Percentiles rank a stretch among this genome's conserved stretches.
These are phyloP conservation scores for Pyrrhoderma lamaoense DNA, from an alignment of 1,284 basidiomycete genomes.

Conservation along the genomic window DNA sequence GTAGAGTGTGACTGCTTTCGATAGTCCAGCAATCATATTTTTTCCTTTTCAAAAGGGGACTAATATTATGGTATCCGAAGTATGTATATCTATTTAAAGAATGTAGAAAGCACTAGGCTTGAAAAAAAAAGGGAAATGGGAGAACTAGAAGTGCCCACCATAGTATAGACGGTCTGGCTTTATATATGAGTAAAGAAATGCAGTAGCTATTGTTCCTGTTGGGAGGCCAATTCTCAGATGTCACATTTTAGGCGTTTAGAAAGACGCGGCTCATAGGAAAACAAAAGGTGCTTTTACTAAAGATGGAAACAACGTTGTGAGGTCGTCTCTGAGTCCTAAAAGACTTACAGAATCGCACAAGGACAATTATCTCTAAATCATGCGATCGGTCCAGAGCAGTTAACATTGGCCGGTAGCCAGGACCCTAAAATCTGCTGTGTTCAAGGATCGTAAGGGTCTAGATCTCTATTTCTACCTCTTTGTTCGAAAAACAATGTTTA, in stretches of 20 bases:
- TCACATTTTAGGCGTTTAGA: background rate
- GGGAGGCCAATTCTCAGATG: background rate
- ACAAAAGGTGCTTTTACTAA: constrained; percentile 6
- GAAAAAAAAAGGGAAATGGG: background rate
- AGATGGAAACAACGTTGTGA: constrained; percentile 14
- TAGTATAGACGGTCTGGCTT: too few species aligned
- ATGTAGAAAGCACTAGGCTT: background rate
- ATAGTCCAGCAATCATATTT: constrained; percentile 60
- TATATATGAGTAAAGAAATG: too few species aligned
- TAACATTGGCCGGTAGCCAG: too few species aligned
- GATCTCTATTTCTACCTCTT: background rate
- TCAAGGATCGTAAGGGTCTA: too few species aligned
- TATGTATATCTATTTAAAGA: background rate
- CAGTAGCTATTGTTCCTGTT: too few species aligned
- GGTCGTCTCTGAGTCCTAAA: background rate
- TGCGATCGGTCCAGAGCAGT: too few species aligned
- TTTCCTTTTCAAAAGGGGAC: background rate
- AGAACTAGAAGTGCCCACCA: background rate
- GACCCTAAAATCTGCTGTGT: too few species aligned
- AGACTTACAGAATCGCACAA: too few species aligned
- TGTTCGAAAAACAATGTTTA: background rate
- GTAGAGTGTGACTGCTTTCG: constrained; percentile 62
- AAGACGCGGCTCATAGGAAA: background rate
- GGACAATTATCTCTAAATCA: too few species aligned
- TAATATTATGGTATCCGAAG: background rate